Evolutionary conservation across 2,329 filamentous ascomycete species (phyloP).

Genomic region (Cladosporium sp.): DNA sequence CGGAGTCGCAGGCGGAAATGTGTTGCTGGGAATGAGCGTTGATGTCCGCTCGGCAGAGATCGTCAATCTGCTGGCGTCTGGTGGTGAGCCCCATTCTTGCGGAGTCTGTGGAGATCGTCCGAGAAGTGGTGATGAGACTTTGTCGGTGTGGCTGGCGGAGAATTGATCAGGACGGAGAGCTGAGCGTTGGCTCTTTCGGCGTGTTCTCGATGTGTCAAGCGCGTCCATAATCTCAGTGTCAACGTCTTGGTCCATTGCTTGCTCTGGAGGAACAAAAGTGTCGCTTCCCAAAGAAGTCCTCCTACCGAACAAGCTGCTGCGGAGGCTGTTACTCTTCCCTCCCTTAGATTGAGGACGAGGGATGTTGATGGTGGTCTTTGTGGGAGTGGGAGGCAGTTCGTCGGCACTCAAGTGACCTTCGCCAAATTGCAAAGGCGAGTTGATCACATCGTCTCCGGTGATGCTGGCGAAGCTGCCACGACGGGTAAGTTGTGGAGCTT

Average conservation of each 20-base stretch:
- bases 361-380: slow-evolving; percentile 57
- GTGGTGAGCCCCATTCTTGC: slow-evolving; percentile 66
- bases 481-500: slow-evolving; percentile 46
- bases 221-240: neutral
- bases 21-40: slow-evolving; percentile 36
- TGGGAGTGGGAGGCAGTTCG: slow-evolving; percentile 90
- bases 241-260: slow-evolving; percentile 20
- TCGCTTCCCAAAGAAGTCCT: slow-evolving; percentile 44
- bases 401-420: slow-evolving; percentile 59
- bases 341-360: slow-evolving; percentile 39
- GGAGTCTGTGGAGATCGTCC: slow-evolving; percentile 59
- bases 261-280: slow-evolving; percentile 42
- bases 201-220: neutral
- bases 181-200: slow-evolving; percentile 10
- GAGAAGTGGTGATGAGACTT: neutral
- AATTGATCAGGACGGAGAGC: slow-evolving; percentile 5
- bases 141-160: neutral
- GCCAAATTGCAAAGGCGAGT: slow-evolving; percentile 51
- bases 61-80: slow-evolving; percentile 77
- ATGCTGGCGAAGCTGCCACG: slow-evolving; percentile 74
- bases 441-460: slow-evolving; percentile 69
- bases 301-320: slow-evolving; percentile 47
- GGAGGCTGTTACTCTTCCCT: slow-evolving; percentile 48
- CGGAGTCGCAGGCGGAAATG: slow-evolving; percentile 74
- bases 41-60: slow-evolving; percentile 60